These are phyloP conservation scores for Aspergillus sp. DNA, from an alignment of 2,329 filamentous ascomycete genomes.

Conservation along the genomic window DNA sequence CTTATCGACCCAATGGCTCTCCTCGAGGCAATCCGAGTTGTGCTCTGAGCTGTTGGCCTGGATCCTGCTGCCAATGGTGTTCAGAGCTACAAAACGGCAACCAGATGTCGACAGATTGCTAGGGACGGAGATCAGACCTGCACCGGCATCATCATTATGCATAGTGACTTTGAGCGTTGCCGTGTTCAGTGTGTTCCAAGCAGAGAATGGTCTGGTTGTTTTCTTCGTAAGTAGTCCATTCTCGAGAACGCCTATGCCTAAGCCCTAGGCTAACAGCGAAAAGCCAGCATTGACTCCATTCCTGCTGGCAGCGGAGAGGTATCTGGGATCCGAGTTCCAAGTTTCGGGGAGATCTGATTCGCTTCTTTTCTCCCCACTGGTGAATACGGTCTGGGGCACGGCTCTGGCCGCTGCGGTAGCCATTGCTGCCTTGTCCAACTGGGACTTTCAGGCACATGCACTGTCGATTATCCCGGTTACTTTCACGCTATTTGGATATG, in stretches of 20 bases:
- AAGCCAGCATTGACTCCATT: constrained; percentile 28
- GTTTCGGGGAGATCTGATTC: constrained; percentile 3
- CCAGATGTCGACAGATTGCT: not conserved
- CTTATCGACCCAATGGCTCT: constrained; percentile 1
- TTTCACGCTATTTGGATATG: constrained; percentile 24
- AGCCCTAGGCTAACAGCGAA: constrained; percentile 1
- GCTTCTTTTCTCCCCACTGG: constrained; percentile 8
- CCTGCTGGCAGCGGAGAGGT: constrained; percentile 17
- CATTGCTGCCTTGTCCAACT: constrained; percentile 20
- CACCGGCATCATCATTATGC: constrained; percentile 3
- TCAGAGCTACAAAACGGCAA: not conserved
- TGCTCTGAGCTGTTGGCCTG: constrained; percentile 5
- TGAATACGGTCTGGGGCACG: constrained; percentile 15
- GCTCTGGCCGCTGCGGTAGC: constrained; percentile 15
- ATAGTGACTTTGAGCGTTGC: constrained; percentile 2
- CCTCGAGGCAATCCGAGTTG: constrained; percentile 1
- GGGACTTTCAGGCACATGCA: constrained; percentile 13
- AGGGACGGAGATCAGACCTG: not conserved
- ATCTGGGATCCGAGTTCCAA: constrained; percentile 7
- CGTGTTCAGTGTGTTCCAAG: not conserved
- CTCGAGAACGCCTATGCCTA: not conserved
- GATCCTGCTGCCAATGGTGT: constrained; percentile 2
- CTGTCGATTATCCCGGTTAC: constrained; percentile 22
- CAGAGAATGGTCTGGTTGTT: constrained; percentile 1
- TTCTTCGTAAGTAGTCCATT: constrained; percentile 1